Evolutionary conservation across 805 yeast species (phyloP), one percentile per base, ranked within the genome.

Genomic region (Yamadazyma nakazawae): DNA sequence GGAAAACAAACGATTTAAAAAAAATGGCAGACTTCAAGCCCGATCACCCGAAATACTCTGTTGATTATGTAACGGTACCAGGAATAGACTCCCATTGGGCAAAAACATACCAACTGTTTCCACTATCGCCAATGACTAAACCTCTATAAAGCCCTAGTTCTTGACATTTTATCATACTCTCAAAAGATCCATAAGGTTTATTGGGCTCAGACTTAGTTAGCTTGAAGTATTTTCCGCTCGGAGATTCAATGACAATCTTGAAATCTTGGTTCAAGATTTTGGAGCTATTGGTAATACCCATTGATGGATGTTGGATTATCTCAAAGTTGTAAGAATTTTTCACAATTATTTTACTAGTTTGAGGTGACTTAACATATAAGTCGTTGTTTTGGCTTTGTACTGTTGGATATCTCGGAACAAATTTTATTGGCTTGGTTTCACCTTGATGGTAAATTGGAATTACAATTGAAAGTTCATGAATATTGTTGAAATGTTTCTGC

Each of bases 91-190:
- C 70, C 99, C 99, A 92, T 64, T 90, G 96, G 12, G 96, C 90
- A 66, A 88, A 89, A 2, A 87, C 88, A 57, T 89, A 85, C 88
- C 96, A 88, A 45, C 89, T 83, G 45, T 76, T 75, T 3, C 87
- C 88, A 35, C 82, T 79, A 52, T 88, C 92, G 9, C 88, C 84
- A 34, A 85, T 79, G 0, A 88, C 88, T 40, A 91, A 75, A 1
- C 89, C 92, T 47, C 91, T 76, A 88, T 96, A 94, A 14, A 76
- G 62, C 2, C 99, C 99, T 1, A 67, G 62, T 60, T 91, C 97
- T 50, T 75, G 77, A 47, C 88, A 72, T 48, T 78, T 77, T 19
- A 85, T 68, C 36, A 75, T 70, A n/a, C 78, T 61, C 49, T 78
- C 84, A 81, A 84, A 88, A 0, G 74, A 61, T 0, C 85, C 85